A percentile compares a stretch with the other conserved stretches of the same genome.
Evolutionary conservation across 1,284 basidiomycete species (phyloP).

Genomic region (Ganoderma lingzhi): DNA sequence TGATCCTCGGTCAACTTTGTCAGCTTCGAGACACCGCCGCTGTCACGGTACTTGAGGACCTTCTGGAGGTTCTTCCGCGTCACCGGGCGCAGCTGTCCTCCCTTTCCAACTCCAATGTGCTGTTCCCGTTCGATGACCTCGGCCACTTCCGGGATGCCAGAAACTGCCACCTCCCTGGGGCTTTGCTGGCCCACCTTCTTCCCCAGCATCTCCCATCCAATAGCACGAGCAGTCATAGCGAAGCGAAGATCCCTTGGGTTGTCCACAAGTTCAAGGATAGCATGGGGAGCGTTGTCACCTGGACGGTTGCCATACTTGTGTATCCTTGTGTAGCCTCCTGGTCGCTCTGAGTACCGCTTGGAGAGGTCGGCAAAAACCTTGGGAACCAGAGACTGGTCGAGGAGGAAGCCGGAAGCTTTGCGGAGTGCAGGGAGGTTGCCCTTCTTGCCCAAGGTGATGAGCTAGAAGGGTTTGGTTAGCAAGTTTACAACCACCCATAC

Average conservation of each 20-base stretch:
- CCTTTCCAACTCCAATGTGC: constrained; percentile 46
- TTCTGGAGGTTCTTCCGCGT: constrained; percentile 80
- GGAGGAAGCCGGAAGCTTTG: constrained; percentile 78
- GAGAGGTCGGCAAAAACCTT: constrained; percentile 88
- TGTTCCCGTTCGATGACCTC: constrained; percentile 59
- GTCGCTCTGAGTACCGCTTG: constrained; percentile 82
- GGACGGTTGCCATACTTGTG: constrained; percentile 88
- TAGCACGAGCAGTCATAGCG: constrained; percentile 85
- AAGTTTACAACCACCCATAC: neutral
- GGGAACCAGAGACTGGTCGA: constrained; percentile 73
- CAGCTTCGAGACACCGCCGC: constrained; percentile 47
- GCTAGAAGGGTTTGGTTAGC: constrained; percentile 50
- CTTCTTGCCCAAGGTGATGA: constrained; percentile 91
- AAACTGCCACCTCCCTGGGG: constrained; percentile 56
- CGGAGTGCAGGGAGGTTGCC: constrained; percentile 71
- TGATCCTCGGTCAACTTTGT: constrained; percentile 44
- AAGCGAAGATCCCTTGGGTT: constrained; percentile 89
- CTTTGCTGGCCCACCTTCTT: constrained; percentile 56
- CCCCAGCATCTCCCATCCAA: constrained; percentile 81
- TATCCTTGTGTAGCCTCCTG: constrained; percentile 96
- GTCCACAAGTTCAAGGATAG: constrained; percentile 95
- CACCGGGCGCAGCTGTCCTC: constrained; percentile 58
- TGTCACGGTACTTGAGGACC: constrained; percentile 62
- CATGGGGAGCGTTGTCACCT: constrained; percentile 95
- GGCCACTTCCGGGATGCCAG: constrained; percentile 55